A percentile compares a stretch with the other conserved stretches of the same genome.
These are phyloP conservation scores for Pyrenochaeta sp. DNA, from an alignment of 2,329 filamentous ascomycete genomes.

Conservation along the genomic window DNA sequence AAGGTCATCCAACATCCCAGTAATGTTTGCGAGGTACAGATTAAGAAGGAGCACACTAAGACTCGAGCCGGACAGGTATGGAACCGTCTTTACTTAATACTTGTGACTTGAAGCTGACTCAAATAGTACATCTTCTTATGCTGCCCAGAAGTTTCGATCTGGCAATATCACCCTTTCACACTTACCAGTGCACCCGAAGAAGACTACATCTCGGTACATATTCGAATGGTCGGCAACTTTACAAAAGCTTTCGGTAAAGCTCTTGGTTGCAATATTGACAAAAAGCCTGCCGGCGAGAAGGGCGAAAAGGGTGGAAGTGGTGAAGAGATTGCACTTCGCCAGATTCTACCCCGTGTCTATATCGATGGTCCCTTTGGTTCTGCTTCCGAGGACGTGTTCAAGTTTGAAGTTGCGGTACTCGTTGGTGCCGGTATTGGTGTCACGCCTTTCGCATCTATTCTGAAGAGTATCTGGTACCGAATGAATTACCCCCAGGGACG, in stretches of 20 bases:
- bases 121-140: constrained; percentile 82
- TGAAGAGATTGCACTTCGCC: constrained; percentile 72
- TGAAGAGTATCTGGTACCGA: constrained; percentile 91
- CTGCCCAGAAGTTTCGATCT: constrained; percentile 84
- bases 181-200: constrained; percentile 87
- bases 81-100: neutral
- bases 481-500: constrained; percentile 87
- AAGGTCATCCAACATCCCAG: constrained; percentile 91
- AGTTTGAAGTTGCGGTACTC: constrained; percentile 61
- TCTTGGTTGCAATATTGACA: constrained; percentile 78
- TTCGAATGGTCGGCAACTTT: constrained; percentile 84
- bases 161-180: constrained; percentile 90
- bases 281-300: constrained; percentile 58
- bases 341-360: constrained; percentile 80
- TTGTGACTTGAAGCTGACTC: constrained; percentile 14
- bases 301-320: constrained; percentile 66
- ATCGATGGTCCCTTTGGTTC: constrained; percentile 87
- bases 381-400: constrained; percentile 88
- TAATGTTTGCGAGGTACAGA: constrained; percentile 89
- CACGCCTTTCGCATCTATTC: constrained; percentile 61
- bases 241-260: constrained; percentile 74
- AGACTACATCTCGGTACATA: constrained; percentile 87
- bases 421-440: constrained; percentile 62
- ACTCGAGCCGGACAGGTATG: constrained; percentile 74
- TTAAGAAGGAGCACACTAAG: constrained; percentile 88